Base-by-base conservation (phyloP, 495 filamentous ascomycete species). In the Jackrogersella minutella region DNA sequence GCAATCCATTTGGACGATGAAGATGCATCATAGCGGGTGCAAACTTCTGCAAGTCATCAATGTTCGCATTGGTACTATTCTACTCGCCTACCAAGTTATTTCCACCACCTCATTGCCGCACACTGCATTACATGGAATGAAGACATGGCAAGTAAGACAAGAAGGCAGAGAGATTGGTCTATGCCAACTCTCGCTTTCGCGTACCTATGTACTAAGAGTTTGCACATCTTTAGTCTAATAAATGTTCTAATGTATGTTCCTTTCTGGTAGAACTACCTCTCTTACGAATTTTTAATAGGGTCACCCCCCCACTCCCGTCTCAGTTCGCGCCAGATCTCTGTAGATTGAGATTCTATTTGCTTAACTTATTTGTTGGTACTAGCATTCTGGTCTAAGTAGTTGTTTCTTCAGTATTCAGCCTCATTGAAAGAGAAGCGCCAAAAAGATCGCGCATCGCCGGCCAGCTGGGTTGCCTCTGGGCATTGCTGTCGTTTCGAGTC, bases 11-110 rank as follows among this genome's bases (percentile, higher is more conserved):
- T 68, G 54, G 47, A 36, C 50, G 31, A 39, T 19, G 51, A n/a
- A 50, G 57, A 65, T 62, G 66, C 66, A 69, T 53, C 66, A 37
- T 64, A 52, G 56, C 51, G 34, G 59, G 60, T 61, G 61, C 56
- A 69, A 65, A 58, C 44, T 17, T 34, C 61, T 69, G 66, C 66
- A 62, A 50, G 61, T 65, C 57, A 62, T 39, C 10, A 36, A 50
- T 50, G 52, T 41, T 69, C 51, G 66, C 66, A 69, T 64, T 64
- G 56, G 36, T 62, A 65, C 22, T n/a, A n/a, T n/a, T n/a, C 34
- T 49, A 63, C 30, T 19, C 51, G 56, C 41, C 59, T 37, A 37
- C 50, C 34, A 55, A 33, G 22, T 24, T 31, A 31, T 7, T 39
- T 24, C 50, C 44, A n/a, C 8, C 21, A 4, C 22, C 11, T 34